phyloP scores from a whole-genome alignment of 2,329 filamentous ascomycete species.

The Penicillium sp. region DNA sequence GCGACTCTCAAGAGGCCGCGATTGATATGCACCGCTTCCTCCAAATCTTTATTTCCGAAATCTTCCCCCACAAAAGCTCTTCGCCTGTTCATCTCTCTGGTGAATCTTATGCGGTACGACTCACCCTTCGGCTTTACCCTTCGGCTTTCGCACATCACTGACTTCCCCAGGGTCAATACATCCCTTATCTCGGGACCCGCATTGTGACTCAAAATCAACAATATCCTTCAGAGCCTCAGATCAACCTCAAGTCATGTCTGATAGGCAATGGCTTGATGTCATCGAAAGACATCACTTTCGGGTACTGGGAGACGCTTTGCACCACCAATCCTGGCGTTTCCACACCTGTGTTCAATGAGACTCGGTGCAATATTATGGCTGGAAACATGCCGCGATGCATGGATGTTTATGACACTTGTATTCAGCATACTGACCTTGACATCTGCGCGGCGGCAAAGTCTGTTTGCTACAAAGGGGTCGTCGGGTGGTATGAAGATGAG shows the following conservation, averaged over 20 bases:
- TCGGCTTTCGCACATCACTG: not conserved
- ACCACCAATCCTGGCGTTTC: constrained; percentile 47
- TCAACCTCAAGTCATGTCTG: constrained; percentile 47
- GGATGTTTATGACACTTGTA: constrained; percentile 41
- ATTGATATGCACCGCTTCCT: constrained; percentile 53
- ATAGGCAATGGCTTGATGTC: constrained; percentile 51
- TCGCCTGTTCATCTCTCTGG: constrained; percentile 50
- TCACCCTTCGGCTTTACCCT: too few species aligned
- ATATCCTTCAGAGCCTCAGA: constrained; percentile 42
- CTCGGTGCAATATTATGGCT: constrained; percentile 49
- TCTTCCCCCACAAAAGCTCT: constrained; percentile 44
- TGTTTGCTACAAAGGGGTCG: constrained; percentile 18
- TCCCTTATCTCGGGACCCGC: constrained; percentile 46
- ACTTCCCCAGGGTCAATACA: constrained; percentile 47
- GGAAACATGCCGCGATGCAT: constrained; percentile 48
- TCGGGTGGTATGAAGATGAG: constrained; percentile 23
- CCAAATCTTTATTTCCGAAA: constrained; percentile 48
- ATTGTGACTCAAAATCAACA: constrained; percentile 48
- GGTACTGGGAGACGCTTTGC: constrained; percentile 50
- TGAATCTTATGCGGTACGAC: constrained; percentile 49
- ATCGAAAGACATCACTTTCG: constrained; percentile 41
- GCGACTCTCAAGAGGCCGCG: constrained; percentile 45
- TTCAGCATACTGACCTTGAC: constrained; percentile 14
- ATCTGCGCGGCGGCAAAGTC: constrained; percentile 18
- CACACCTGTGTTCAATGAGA: constrained; percentile 46